Base-by-base conservation (phyloP, 495 filamentous ascomycete species). In the Aspergillus bertholletiae region DNA sequence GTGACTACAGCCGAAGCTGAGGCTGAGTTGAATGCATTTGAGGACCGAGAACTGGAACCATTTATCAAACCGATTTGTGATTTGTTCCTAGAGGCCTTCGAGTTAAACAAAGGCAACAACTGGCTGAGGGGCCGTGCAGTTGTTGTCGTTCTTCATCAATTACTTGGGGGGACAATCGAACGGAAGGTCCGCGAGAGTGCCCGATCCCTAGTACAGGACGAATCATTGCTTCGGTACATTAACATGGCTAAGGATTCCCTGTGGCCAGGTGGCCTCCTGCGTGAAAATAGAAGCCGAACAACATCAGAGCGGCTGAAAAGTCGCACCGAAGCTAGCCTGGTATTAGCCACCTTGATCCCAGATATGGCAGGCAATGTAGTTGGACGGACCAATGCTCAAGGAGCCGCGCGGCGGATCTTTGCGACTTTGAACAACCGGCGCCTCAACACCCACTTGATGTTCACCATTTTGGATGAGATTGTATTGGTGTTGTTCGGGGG, bases 21-120 rank as follows among this genome's bases (percentile, higher is more conserved):
- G 68, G 92, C 92, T 0, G 95, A 99, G 69, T 77, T 99, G 21
- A 89, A 88, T 43, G 95, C 95, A 5, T 97, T 96, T 59, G 94
- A 97, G 63, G 84, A 90, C 57, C 84, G 86, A 53, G 90, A 96
- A 60, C 76, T 90, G 0, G 90, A 96, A 64, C 95, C 95, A 7
- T 97, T 99, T 68, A 92, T 99, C 58, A 97, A 96, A 64, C 95
- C 95, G 7, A 96, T 99, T 57, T 97, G 92, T 69, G 94, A 99
- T 68, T 82, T 97, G 49, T 99, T 99, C 69, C 84, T 97, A 35
- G 95, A 97, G 73, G 80, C 90, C 11, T 99, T 99, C 67, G 92
- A 96, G 65, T 81, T 97, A 23, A 96, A 96, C 64, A 84, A 86
- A 26, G 92, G 91, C 17, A 96, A 92, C 69, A 97, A 95, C 66